Percentiles rank a stretch among this genome's conserved stretches.
phyloP scores from a whole-genome alignment of 1,139 yeast genomes.

The Sugiyamaella paludigena region DNA sequence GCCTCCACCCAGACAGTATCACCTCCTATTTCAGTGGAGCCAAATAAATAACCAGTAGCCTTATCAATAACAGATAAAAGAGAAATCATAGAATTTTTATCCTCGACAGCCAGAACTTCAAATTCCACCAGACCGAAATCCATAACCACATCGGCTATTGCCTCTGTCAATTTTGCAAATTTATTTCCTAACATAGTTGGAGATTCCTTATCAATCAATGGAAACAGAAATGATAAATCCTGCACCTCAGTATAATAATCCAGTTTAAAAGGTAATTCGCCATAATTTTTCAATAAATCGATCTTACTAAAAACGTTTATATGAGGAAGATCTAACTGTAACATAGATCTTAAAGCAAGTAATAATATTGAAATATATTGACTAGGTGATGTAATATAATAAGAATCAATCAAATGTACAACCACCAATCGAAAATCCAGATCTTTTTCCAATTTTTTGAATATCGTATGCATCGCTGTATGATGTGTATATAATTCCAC shows the following conservation, averaged over 20 bases:
- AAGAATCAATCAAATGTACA: conserved; percentile 83
- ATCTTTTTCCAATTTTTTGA: conserved; percentile 63
- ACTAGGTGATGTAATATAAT: conserved; percentile 80
- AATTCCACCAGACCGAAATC: conserved; percentile 87
- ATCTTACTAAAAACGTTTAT: conserved; percentile 89
- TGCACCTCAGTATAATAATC: conserved; percentile 93
- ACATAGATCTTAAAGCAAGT: conserved; percentile 85
- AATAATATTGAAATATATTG: conserved; percentile 84
- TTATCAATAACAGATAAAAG: conserved; percentile 75
- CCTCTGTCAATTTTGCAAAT: conserved; percentile 68
- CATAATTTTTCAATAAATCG: conserved; percentile 72
- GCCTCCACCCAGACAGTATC: conserved; percentile 97
- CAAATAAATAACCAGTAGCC: conserved; percentile 91
- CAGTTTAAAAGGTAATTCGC: conserved; percentile 58
- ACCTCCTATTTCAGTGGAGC: conserved; percentile 89
- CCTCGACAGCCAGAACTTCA: conserved; percentile 88
- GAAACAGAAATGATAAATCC: conserved; percentile 67
- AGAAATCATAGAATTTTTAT: conserved; percentile 86
- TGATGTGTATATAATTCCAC: conserved; percentile 93
- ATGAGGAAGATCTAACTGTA: conserved; percentile 89
- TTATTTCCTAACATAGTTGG: conserved; percentile 57
- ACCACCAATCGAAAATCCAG: conserved; percentile 77
- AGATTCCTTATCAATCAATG: conserved; percentile 68
- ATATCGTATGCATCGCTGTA: conserved; percentile 72
- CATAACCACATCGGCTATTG: conserved; percentile 78